These are phyloP conservation scores for Salix dunnii DNA, from an alignment of 345 rosid genomes.

Conservation along the genomic window DNA sequence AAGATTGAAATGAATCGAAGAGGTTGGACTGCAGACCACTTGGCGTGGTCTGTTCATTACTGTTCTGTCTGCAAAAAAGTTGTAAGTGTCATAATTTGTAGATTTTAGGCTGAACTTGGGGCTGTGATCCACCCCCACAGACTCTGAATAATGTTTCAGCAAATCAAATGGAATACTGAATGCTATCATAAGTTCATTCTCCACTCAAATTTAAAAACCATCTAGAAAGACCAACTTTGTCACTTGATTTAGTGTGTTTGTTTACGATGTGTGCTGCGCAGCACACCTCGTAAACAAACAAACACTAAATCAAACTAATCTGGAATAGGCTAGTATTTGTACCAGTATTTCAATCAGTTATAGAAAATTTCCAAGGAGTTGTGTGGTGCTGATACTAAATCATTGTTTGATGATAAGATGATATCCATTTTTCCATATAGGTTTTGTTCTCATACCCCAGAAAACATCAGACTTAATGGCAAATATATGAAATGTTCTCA, in stretches of 20 bases:
- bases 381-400: background rate
- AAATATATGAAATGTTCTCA: background rate
- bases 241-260: background rate
- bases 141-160: background rate
- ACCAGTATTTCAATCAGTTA: background rate
- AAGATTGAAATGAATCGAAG: slow-evolving; percentile 50
- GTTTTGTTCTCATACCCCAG: background rate
- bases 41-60: slow-evolving; percentile 27
- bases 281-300: too few species aligned
- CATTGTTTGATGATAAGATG: background rate
- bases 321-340: background rate
- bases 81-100: background rate
- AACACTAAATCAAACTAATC: background rate
- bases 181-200: background rate
- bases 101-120: background rate
- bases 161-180: background rate
- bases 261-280: too few species aligned
- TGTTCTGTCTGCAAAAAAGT: slow-evolving; percentile 48
- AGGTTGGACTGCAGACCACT: slow-evolving; percentile 28
- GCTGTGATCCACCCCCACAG: background rate
- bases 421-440: background rate
- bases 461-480: background rate
- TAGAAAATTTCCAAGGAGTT: background rate
- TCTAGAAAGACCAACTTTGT: background rate
- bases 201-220: background rate